Evolutionary conservation across 176 grass and related monocot genomes (phyloP), one percentile per base, ranked within the genome.

Genomic region (Miscanthus lutarioriparius): DNA sequence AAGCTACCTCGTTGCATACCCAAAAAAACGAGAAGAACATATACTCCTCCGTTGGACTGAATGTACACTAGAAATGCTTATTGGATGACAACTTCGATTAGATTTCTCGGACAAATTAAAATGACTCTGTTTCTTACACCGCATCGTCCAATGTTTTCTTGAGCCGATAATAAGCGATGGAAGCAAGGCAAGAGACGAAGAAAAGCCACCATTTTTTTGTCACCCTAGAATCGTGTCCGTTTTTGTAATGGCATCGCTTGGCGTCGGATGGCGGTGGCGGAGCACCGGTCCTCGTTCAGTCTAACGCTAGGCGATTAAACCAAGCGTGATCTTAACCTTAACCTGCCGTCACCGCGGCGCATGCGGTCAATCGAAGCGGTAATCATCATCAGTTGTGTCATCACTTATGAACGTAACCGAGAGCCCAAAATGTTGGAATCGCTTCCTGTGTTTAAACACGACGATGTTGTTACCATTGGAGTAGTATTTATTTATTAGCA

Each of bases 171-270:
- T 10, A 3, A 56, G 39, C 62, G 54, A 71, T 32, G 78, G 13
- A 77, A 15, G 25, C 66, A 0, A 82, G 58, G 88, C 65, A 33
- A 56, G 19, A 25, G 82, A 82, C 19, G 54, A 41, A 44, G 11
- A 61, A 38, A 79, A 32, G 22, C 4, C 37, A 8, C 12, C 5
- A 38, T 2, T 19, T 40, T 10, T 11, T n/a, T 28, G 6, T 26
- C 6, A 33, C 4, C 19, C 44, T 33, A 25, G 62, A 6, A 75
- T 1, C 23, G 4, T 28, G 20, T 59, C 8, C 54, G 23, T 63
- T 25, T 13, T 25, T 28, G 23, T 61, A 47, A 12, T 19, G 7
- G 3, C 79, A 3, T 70, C 13, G 78, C 11, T 14, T 47, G 12
- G 44, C 38, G 20, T 10, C 37, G 26, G 67, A 9, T 53, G 68